Evolutionary conservation across 2,329 filamentous ascomycete species (phyloP).

Genomic region (Trichophyton simii): DNA sequence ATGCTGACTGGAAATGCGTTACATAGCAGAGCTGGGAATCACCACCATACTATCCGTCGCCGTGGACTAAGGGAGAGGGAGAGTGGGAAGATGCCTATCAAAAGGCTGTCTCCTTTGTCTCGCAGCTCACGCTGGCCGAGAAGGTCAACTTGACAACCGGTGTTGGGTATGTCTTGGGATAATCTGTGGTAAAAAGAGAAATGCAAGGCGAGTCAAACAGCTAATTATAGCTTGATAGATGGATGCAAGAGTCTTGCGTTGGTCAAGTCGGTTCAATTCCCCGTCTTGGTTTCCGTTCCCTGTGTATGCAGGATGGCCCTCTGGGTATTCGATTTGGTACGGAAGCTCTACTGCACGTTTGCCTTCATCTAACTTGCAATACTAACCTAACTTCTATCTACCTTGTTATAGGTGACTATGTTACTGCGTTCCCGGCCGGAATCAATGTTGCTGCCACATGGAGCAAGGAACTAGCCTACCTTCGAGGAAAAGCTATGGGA

Average conservation of each 20-base stretch:
- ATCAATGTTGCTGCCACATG: constrained; percentile 74
- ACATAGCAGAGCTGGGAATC: constrained; percentile 28
- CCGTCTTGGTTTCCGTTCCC: constrained; percentile 47
- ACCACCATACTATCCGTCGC: constrained; percentile 68
- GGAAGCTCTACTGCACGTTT: constrained; percentile 12
- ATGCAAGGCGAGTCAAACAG: constrained; percentile 11
- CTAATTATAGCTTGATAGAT: constrained; percentile 31
- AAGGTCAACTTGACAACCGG: constrained; percentile 95
- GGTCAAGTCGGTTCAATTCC: constrained; percentile 50
- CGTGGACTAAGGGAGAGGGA: constrained; percentile 67
- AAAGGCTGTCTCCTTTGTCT: constrained; percentile 67
- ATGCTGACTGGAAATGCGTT: not conserved
- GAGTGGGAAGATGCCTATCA: constrained; percentile 64
- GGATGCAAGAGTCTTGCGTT: constrained; percentile 60
- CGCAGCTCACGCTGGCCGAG: constrained; percentile 67
- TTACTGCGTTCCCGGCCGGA: constrained; percentile 68
- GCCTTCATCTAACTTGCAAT: not conserved
- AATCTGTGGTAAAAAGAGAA: too few species aligned
- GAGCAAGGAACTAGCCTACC: constrained; percentile 57
- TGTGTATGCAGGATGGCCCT: constrained; percentile 83
- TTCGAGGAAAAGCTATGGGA: constrained; percentile 61
- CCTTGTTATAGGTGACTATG: constrained; percentile 50
- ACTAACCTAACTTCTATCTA: constrained; percentile 5
- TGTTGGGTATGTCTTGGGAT: constrained; percentile 50
- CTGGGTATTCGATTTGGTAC: constrained; percentile 59